Evolutionary conservation across 768 basidiomycete genomes (phyloP), one percentile per base, ranked within the genome.

Genomic region (Boletus reticuloceps): DNA sequence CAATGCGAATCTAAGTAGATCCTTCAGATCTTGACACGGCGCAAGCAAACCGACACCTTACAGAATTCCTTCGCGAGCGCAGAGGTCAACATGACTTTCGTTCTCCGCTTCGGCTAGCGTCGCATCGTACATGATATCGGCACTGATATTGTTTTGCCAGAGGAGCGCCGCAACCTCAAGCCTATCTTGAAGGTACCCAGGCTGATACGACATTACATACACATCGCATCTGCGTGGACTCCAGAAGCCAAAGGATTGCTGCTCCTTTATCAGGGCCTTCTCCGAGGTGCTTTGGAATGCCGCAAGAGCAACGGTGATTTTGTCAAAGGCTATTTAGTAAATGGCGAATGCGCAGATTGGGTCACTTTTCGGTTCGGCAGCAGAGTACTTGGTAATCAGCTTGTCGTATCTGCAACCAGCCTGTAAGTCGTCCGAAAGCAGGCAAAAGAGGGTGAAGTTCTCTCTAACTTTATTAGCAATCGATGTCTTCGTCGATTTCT

Each of bases 201-300:
- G 75, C 57, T 89, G 84, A 56, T 86, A 89, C 0, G 89, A 89
- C 27, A 91, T 82, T 13, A 94, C 78, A 58, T 93, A 94, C 12
- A 94, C 91, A 59, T 94, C 91, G 60, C 92, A 93, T 38, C 90
- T 78, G 16, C 91, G 80, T 17, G 91, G 91, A 69, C 89, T 89
- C 90, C 89, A 94, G 64, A 84, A 89, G 1, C 91, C 91, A 57
- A 91, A 94, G 0, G 92, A 91, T 12, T 84, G 82, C 56, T 85
- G 82, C 64, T 91, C 89, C 67, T 88, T 91, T 50, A 91, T 75
- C 6, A 91, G 76, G 4, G 79, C 79, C 66, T 84, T 85, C 37
- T 89, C 79, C 1, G 86, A 84, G 1, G 73, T 68, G 10, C 80
- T 80, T 64, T 93, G 90, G 65, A 82, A 88, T 2, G 82, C 75